Evolutionary conservation across 2,329 filamentous ascomycete genomes (phyloP).

Genomic region (Graphiopsis chlorocephala): DNA sequence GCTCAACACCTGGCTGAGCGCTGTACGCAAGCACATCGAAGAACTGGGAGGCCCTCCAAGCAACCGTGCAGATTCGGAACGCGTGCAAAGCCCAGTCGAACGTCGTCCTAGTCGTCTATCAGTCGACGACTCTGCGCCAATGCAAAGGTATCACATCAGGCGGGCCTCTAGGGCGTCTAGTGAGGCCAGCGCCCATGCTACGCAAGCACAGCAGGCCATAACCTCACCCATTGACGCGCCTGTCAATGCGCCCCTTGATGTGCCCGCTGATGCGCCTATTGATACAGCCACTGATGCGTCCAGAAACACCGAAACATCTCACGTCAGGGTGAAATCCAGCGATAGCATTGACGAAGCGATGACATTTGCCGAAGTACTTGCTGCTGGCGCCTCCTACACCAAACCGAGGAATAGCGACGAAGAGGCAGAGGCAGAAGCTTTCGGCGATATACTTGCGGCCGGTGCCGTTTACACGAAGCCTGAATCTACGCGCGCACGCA

Average conservation of each 20-base stretch:
- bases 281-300: background rate
- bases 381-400: constrained; percentile 6
- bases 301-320: background rate
- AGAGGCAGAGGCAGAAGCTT: constrained; percentile 6
- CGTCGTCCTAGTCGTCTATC: background rate
- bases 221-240: background rate
- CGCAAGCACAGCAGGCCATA: background rate
- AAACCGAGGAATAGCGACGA: background rate
- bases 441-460: constrained; percentile 9
- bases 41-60: constrained; percentile 51
- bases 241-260: background rate
- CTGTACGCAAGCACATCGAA: constrained; percentile 68
- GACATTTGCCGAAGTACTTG: constrained; percentile 9
- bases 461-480: constrained; percentile 5
- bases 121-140: background rate
- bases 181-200: background rate
- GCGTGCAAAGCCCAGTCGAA: background rate
- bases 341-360: constrained; percentile 9
- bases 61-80: background rate
- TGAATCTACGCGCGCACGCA: background rate
- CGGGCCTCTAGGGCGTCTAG: background rate
- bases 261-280: background rate
- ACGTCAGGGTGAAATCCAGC: background rate
- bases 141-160: constrained; percentile 12
- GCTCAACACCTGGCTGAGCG: constrained; percentile 73